Base-by-base conservation (phyloP, 2,329 filamentous ascomycete species). In the Zymoseptoria tritici region DNA sequence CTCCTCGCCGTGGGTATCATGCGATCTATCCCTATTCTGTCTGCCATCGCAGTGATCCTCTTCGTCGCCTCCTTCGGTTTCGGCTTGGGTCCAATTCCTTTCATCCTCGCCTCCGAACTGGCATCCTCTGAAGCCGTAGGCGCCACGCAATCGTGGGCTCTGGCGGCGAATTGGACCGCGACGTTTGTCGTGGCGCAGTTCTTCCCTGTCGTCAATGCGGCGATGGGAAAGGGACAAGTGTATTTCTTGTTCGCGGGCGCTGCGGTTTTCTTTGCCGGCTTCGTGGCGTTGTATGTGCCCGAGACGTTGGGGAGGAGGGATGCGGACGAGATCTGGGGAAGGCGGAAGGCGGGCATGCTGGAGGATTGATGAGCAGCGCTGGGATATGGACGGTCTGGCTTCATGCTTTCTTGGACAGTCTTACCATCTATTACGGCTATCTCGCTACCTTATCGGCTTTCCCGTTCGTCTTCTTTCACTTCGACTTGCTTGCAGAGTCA, bases 101-200 rank as follows among this genome's bases (percentile, higher is more conserved):
- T 97, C 74, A 95, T 97, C 66, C 81, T 99, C 53, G 88, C 92
- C 0, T 92, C 90, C 1, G 94, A 97, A 75, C 83, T 97, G 2
- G 94, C 97, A 0, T 89, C 87, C 0, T 87, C 91, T 11, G 91
- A 96, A 72, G 94, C 93, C 0, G 91, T 97, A 0, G 92, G 93
- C 1, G 91, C 93, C 0, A 89, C 91, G 0, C 94, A 99, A 74
- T 92, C 88, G 60, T 95, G 91, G 83, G 89, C 88, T 0, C 76
- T 97, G 22, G 90, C 85, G 1, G 88, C 90, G 13, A 97, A 94
- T 74, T 97, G 95, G 80, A 80, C 90, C 24, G 89, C 91, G 0
- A 97, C 93, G 0, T 97, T 97, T 71, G 68, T 96, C 21, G 91
- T 99, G 2, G 92, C 93, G 0, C 91, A 97, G 68, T 96, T 96